These are phyloP conservation scores for Candida sanyaensis DNA, from an alignment of 1,139 yeast genomes.

Conservation along the genomic window DNA sequence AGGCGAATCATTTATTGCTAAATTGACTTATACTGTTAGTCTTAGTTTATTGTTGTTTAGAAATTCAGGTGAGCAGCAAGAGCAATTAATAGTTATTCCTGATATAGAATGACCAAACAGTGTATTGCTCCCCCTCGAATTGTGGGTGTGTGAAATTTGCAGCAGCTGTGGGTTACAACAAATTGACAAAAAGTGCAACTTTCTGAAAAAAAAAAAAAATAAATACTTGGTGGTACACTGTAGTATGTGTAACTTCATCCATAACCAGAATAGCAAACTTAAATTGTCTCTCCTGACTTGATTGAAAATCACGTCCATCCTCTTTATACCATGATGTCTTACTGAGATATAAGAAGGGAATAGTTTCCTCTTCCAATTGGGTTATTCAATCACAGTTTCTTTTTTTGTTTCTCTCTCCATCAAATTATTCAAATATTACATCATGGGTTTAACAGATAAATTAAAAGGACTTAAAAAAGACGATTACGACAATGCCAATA, in stretches of 20 bases:
- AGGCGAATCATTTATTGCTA: no score
- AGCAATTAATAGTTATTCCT: no score
- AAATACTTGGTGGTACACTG: no score
- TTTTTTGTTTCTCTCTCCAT: neutral
- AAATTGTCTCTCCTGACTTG: no score
- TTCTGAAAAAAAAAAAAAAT: neutral
- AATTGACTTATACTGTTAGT: no score
- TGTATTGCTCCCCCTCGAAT: neutral
- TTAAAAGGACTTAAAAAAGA: conserved; percentile 13
- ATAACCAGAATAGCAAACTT: no score
- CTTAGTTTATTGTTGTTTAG: no score
- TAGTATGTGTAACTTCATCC: no score
- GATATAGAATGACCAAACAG: no score
- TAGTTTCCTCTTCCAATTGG: neutral
- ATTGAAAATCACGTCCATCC: no score
- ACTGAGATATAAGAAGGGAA: neutral
- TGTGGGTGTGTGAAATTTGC: neutral
- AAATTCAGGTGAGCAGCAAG: no score
- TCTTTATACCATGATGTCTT: no score
- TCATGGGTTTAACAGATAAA: conserved; percentile 15
- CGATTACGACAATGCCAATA: conserved; percentile 11
- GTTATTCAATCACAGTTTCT: neutral
- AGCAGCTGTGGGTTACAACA: neutral
- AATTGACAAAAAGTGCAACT: neutral
- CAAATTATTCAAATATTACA: neutral